Base-by-base conservation (phyloP, 2,329 filamentous ascomycete species). In the Colletotrichum paranaense region DNA sequence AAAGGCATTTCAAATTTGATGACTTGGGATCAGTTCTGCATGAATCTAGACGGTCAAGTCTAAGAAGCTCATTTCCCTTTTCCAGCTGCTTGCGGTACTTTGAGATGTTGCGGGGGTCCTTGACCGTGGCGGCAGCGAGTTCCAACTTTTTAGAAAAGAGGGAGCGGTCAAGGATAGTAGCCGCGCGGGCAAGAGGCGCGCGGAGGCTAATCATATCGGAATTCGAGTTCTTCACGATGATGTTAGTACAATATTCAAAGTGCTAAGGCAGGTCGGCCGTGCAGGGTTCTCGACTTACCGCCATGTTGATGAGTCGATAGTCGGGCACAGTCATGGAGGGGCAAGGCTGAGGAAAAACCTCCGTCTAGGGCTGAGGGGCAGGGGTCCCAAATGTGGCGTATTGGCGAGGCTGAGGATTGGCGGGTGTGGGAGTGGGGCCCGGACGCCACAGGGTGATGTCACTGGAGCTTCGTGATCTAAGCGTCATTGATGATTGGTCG, bases 111-210 rank as follows among this genome's bases (percentile, higher is more conserved):
- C 91, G 93, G 74, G 89, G 89, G 80, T 97, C 93, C 76, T 90
- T 89, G 57, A 98, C 87, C 49, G 93, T 90, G 7, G 95, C 96
- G 3, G 95, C 95, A 9, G 95, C 90, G 28, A 96, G 86, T 28
- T 92, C 91, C 68, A 98, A 85, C 1, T 88, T 93, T 81, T 92
- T 94, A 65, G 90, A 87, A 85, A 98, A 98, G 75, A 97, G 92
- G 19, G 92, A 88, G 76, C 94, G 92, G 84, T 99, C 95, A 75
- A 99, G 90, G 62, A 90, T 89, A 80, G 92, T 92, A 86, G 94
- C 94, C 73, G 92, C 92, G 81, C 94, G 93, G 78, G 96, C 92
- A 73, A 95, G 87, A 28, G 95, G 95, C 59, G 95, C 94, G 76
- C 92, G 91, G 82, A 98, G 94, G 63, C 90, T 80, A 75, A 84